Evolutionary conservation across 371 early-diverging fungal species (phyloP).

Genomic region (Mucor indicus): DNA sequence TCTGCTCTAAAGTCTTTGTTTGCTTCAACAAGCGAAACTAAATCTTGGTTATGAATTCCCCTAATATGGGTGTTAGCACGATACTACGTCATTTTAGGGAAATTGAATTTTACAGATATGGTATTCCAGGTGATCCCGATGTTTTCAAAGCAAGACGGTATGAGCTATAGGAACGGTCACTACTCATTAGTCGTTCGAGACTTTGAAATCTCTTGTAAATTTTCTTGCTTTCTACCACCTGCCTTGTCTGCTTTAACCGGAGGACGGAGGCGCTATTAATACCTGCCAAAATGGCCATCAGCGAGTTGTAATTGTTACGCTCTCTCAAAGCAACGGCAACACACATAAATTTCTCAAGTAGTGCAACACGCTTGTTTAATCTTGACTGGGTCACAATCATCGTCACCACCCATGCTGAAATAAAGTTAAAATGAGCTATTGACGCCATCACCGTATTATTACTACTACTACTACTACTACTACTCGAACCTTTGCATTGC

Average conservation of each 20-base stretch:
- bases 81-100: too few relatives aligned
- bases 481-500: too few relatives aligned
- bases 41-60: constrained; percentile 57
- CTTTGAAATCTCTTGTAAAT: constrained; percentile 54
- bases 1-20: constrained; percentile 55
- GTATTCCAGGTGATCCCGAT: constrained; percentile 54
- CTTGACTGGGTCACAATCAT: constrained; percentile 60
- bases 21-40: constrained; percentile 56
- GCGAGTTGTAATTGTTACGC: constrained; percentile 64
- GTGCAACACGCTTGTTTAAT: constrained; percentile 53
- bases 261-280: constrained; percentile 66
- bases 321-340: constrained; percentile 61
- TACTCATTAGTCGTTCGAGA: constrained; percentile 65
- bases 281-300: constrained; percentile 74
- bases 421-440: constrained; percentile 60
- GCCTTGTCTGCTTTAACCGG: constrained; percentile 61
- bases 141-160: constrained; percentile 60
- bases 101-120: constrained; percentile 61
- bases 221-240: constrained; percentile 45
- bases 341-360: constrained; percentile 62
- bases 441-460: constrained; percentile 47
- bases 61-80: too few relatives aligned
- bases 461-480: too few relatives aligned
- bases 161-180: constrained; percentile 59
- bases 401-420: constrained; percentile 66